phyloP scores from a whole-genome alignment of 1,139 yeast genomes.

The Dujonia santamariae region DNA sequence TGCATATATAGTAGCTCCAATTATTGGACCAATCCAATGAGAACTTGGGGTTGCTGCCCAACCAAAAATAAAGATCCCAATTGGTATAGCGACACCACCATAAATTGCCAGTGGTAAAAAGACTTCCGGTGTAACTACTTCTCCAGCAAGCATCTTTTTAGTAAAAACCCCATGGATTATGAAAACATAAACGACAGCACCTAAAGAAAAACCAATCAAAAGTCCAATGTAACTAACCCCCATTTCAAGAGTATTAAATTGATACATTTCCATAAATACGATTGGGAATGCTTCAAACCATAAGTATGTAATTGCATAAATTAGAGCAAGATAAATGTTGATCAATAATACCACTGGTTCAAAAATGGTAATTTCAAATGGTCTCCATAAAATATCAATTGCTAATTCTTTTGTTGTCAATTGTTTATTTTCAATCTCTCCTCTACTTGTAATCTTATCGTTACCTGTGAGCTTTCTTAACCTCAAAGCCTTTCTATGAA shows the following conservation, averaged over 20 bases:
- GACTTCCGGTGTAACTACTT: constrained; percentile 33
- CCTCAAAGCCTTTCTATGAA: constrained; percentile 33
- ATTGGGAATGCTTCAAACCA: constrained; percentile 65
- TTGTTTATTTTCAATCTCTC: constrained; percentile 22
- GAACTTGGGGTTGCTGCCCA: constrained; percentile 43
- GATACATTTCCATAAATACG: constrained; percentile 41
- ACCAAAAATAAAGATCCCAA: constrained; percentile 46
- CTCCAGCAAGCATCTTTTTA: constrained; percentile 18
- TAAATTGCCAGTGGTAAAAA: constrained; percentile 42
- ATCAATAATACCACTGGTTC: constrained; percentile 48
- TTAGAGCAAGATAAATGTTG: constrained; percentile 49
- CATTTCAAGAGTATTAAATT: constrained; percentile 47
- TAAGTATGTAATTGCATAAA: constrained; percentile 52
- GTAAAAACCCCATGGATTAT: constrained; percentile 22
- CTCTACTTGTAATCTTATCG: constrained; percentile 25
- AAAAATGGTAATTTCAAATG: constrained; percentile 37
- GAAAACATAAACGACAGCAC: constrained; percentile 23
- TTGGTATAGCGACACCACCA: constrained; percentile 41
- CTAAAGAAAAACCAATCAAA: constrained; percentile 39
- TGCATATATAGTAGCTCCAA: constrained; percentile 40
- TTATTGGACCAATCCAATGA: constrained; percentile 44
- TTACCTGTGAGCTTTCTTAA: constrained; percentile 35
- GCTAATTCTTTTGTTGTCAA: constrained; percentile 21
- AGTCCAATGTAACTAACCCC: constrained; percentile 48
- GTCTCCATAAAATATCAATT: constrained; percentile 48